phyloP scores from a whole-genome alignment of 2,329 filamentous ascomycete species.

The Ascochyta viciae-villosae region DNA sequence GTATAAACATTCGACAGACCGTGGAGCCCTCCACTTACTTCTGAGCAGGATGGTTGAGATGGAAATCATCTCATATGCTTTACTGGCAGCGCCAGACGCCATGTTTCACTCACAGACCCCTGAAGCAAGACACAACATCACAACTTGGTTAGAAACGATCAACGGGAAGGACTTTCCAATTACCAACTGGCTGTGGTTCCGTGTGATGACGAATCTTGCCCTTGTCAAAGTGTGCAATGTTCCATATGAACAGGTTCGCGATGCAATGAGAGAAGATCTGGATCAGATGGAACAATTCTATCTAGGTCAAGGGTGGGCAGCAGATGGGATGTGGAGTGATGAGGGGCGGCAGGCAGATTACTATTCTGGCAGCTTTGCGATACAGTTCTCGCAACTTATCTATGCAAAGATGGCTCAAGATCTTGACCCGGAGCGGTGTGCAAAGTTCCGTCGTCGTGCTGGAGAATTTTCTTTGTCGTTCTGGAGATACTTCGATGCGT shows the following conservation, averaged over 20 bases:
- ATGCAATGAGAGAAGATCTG: constrained; percentile 53
- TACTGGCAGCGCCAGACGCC: constrained; percentile 53
- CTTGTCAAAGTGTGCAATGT: constrained; percentile 53
- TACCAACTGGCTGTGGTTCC: constrained; percentile 63
- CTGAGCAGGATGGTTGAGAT: constrained; percentile 58
- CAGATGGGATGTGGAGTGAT: constrained; percentile 55
- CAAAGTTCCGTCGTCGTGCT: constrained; percentile 50
- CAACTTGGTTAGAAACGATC: constrained; percentile 52
- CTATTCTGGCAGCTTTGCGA: constrained; percentile 63
- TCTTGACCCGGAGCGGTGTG: constrained; percentile 50
- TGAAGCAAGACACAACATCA: constrained; percentile 47
- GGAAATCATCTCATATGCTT: constrained; percentile 59
- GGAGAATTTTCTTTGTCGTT: constrained; percentile 52
- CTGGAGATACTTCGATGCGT: constrained; percentile 58
- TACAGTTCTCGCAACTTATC: constrained; percentile 60
- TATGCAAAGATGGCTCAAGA: constrained; percentile 55
- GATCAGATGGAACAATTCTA: constrained; percentile 56
- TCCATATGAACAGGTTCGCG: constrained; percentile 42
- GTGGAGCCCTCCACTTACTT: too few species aligned
- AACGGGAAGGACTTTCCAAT: constrained; percentile 56
- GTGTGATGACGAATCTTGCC: constrained; percentile 59
- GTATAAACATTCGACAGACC: too few species aligned
- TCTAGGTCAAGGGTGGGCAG: constrained; percentile 56
- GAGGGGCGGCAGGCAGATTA: constrained; percentile 57
- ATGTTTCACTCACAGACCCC: constrained; percentile 44